Base-by-base conservation (phyloP, 139 green algal species). In the Chlamydomonas eustigma region DNA sequence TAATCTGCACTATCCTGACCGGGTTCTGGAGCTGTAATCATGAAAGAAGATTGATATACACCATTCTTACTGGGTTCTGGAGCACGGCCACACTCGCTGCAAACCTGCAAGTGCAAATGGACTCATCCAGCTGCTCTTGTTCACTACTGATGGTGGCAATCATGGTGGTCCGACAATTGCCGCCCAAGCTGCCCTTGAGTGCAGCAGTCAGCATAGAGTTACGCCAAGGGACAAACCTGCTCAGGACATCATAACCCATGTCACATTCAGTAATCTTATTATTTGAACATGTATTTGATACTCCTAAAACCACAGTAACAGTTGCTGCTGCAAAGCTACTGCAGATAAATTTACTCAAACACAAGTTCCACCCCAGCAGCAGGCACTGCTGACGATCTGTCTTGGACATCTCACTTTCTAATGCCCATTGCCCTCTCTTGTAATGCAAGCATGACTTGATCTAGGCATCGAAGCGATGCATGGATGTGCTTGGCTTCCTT, bases 71-170 rank as follows among this genome's bases (percentile, higher is more conserved):
- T 80, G 86, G 66, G 81, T 97, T 97, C 3, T 79, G 76, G 34
- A 98, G 82, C 77, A 94, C 90, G 34, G 93, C 91, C 52, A 98
- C 90, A 0, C 94, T 80, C 87, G 96, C 90, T 18, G 94, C 94
- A 78, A 97, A 98, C 39, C 92, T 86, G 84, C 94, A 98, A 3
- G 94, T 98, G 70, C 80, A 90, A 75, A 97, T 96, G 78, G 81
- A 91, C 86, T 97, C 94, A 44, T 94, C 89, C 58, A 96, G 73
- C 50, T 91, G 75, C 35, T 77, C 5, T 24, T 74, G 18, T 4
- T 58, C 68, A 33, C 37, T 18, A n/a, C 37, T 74, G 36, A 74
- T 58, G 75, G 81, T 88, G 31, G 81, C 81, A 6, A 91, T 78
- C 37, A 91, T 84, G 50, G 78, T 80, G 30, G 87, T 89, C 38